These are phyloP conservation scores for Solanum clarkiae DNA, from an alignment of 257 asterid species.

Conservation along the genomic window DNA sequence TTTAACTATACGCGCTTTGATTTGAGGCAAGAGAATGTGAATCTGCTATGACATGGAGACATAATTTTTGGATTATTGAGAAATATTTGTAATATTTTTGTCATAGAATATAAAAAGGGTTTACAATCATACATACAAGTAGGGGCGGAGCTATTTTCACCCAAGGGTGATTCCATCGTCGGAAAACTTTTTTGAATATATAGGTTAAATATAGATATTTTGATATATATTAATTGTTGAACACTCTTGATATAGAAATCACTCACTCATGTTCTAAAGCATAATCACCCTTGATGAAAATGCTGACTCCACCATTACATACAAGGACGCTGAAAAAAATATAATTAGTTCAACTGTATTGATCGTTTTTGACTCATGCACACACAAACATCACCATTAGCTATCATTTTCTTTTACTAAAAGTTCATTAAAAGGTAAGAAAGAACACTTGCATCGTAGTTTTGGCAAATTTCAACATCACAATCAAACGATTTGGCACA, in stretches of 20 bases:
- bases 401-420: too few relatives aligned
- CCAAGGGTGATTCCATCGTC: too few relatives aligned
- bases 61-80: neutral
- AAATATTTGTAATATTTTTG: neutral
- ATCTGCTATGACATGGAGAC: neutral
- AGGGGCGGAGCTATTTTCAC: too few relatives aligned
- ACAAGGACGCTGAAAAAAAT: too few relatives aligned
- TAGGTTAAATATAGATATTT: too few relatives aligned
- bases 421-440: neutral
- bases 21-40: neutral
- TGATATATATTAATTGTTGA: too few relatives aligned
- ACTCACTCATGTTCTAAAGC: too few relatives aligned
- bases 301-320: too few relatives aligned
- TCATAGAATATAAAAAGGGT: neutral
- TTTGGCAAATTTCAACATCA: neutral
- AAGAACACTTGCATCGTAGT: neutral
- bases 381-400: neutral
- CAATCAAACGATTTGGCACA: neutral
- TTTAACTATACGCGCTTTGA: neutral
- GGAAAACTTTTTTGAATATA: too few relatives aligned
- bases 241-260: too few relatives aligned
- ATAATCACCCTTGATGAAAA: too few relatives aligned
- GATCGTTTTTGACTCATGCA: neutral
- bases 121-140: neutral
- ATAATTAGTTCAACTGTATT: neutral